Evolutionary conservation across 345 rosid species (phyloP).

Genomic region (Eucalyptus cloeziana): DNA sequence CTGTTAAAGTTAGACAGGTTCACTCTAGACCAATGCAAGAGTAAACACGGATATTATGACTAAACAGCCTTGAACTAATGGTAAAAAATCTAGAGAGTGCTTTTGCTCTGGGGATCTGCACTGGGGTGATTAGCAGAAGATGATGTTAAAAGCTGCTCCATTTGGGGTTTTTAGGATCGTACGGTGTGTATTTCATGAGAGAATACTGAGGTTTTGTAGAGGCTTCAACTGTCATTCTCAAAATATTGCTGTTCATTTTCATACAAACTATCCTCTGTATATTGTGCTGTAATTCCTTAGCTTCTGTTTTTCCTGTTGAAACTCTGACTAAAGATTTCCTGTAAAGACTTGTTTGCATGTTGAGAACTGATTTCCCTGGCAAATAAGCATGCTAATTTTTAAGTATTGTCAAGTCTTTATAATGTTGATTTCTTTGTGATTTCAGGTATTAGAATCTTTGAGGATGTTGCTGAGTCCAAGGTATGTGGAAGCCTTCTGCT

Average conservation of each 20-base stretch:
- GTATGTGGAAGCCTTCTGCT: slow-evolving; percentile 13
- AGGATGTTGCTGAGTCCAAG: slow-evolving; percentile 75
- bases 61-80: neutral
- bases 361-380: neutral
- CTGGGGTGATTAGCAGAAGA: neutral
- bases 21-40: neutral
- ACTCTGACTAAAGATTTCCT: neutral
- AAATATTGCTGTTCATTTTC: neutral
- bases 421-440: slow-evolving; percentile 2
- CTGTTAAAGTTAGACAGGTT: neutral
- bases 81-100: neutral
- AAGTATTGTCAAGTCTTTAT: neutral
- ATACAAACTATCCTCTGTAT: neutral
- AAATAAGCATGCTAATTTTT: neutral
- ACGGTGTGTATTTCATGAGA: neutral
- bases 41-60: neutral
- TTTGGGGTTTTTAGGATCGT: neutral
- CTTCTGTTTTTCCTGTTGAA: neutral
- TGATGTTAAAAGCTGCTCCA: neutral
- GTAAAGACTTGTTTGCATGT: neutral
- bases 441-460: slow-evolving; percentile 92
- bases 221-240: neutral
- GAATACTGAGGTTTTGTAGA: neutral
- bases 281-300: neutral
- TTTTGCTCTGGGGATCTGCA: neutral